These are phyloP conservation scores for Aspergillus bombycis DNA, from an alignment of 2,329 filamentous ascomycete genomes.

Conservation along the genomic window DNA sequence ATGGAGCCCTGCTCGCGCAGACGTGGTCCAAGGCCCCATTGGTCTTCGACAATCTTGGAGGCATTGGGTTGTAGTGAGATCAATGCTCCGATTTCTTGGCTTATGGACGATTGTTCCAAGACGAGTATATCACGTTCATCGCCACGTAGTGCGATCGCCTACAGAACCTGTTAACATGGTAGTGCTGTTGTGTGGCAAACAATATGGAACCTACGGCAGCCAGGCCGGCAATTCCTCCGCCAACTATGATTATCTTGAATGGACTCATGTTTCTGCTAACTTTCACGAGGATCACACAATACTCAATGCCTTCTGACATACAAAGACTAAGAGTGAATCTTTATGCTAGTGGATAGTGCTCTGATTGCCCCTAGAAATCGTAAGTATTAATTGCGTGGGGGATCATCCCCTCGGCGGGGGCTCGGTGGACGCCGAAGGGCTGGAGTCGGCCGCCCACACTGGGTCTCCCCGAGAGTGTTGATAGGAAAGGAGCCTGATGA, in stretches of 20 bases:
- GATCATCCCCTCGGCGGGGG: not conserved
- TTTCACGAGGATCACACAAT: not conserved
- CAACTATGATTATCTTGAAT: slow-evolving; percentile 55
- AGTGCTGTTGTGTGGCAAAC: not conserved
- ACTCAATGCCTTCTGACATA: not conserved
- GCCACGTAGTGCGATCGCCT: slow-evolving; percentile 31
- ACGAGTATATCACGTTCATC: slow-evolving; percentile 24
- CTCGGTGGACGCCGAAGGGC: not conserved
- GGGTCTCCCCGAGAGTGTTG: not conserved
- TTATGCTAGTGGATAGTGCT: not conserved
- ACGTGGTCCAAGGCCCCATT: slow-evolving; percentile 11
- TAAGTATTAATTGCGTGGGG: not conserved
- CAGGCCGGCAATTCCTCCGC: slow-evolving; percentile 43
- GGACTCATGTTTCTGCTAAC: not conserved
- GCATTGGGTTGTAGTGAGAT: slow-evolving; percentile 50
- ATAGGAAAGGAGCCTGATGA: not conserved
- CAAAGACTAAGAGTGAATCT: not conserved
- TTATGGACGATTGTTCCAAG: slow-evolving; percentile 29
- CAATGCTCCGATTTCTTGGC: slow-evolving; percentile 53
- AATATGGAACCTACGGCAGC: slow-evolving; percentile 25
- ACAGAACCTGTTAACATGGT: not conserved
- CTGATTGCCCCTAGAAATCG: not conserved
- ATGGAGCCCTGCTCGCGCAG: slow-evolving; percentile 13
- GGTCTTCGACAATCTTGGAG: slow-evolving; percentile 14
- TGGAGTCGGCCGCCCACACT: not conserved